Percentiles rank a stretch among this genome's conserved stretches.
Conservation (phyloP, 768 basidiomycete genomes). For the Mycena galericulata region DNA sequence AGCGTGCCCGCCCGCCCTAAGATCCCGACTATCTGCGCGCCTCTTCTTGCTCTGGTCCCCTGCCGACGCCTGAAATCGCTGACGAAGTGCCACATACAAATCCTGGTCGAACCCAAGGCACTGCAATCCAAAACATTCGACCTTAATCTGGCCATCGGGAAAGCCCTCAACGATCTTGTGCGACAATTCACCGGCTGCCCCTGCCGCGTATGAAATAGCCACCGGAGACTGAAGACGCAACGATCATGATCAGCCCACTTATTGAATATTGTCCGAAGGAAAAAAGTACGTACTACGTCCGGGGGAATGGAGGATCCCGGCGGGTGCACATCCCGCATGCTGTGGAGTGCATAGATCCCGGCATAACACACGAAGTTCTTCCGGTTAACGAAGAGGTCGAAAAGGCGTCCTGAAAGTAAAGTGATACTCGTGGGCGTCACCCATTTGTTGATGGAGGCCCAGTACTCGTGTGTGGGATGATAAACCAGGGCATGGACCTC, state of each 20-base stretch:
- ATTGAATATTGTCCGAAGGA: too few species aligned
- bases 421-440: background rate
- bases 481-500: background rate
- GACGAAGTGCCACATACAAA: background rate
- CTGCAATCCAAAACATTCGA: constrained; percentile 6
- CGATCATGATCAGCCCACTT: too few species aligned
- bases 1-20: background rate
- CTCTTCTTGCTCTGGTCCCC: background rate
- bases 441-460: background rate
- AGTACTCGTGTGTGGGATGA: constrained; percentile 3
- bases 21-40: background rate
- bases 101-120: background rate
- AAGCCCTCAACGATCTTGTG: background rate
- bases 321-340: background rate
- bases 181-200: background rate
- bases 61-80: background rate
- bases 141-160: background rate
- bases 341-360: background rate
- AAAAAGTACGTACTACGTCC: background rate
- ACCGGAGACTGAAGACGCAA: background rate
- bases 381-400: background rate
- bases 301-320: background rate
- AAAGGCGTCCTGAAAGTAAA: background rate
- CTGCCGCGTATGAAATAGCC: background rate
- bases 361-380: background rate